Conservation (phyloP, 1,139 yeast species). For the Candida frijolesensis region DNA sequence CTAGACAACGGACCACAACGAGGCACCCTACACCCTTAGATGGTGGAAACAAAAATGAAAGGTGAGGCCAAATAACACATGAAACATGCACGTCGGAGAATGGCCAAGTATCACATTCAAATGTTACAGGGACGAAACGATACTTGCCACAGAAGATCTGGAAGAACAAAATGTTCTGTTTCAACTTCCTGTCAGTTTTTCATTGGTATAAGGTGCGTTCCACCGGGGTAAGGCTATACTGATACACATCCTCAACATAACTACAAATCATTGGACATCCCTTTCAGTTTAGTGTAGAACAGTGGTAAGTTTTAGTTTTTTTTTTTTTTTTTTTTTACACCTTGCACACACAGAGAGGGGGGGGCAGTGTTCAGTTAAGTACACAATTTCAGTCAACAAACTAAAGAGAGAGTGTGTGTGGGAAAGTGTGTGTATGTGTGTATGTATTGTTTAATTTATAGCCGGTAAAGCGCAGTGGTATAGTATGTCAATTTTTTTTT, state of each 20-base stretch:
- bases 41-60: neutral
- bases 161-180: neutral
- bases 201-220: no score
- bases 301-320: neutral
- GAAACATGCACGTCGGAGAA: conserved; percentile 1
- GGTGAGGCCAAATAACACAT: neutral
- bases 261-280: neutral
- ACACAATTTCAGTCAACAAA: neutral
- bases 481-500: neutral
- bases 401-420: neutral
- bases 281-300: neutral
- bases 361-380: neutral
- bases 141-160: neutral
- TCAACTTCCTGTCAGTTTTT: neutral
- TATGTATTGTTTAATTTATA: neutral
- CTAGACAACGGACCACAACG: neutral
- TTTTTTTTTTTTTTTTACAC: neutral
- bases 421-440: neutral
- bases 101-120: neutral
- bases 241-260: no score
- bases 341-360: neutral
- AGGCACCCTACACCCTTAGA: neutral
- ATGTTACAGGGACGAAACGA: neutral
- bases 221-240: no score
- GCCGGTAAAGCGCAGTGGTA: neutral